Evolutionary conservation across 257 asterid species (phyloP).

Genomic region (Ligustrum vulgare): DNA sequence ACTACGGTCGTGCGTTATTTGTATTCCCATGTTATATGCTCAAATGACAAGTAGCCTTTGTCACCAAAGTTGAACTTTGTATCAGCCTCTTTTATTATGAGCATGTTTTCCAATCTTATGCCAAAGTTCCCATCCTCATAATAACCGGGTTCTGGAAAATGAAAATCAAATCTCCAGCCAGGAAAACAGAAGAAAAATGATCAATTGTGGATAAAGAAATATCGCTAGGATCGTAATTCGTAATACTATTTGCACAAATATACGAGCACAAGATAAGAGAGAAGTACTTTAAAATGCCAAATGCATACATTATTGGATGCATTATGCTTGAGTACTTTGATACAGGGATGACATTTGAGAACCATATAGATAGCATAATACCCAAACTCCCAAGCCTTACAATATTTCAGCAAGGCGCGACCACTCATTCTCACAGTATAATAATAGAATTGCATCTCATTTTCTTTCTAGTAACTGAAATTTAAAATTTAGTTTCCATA

Average conservation of each 20-base stretch:
- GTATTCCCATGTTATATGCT: constrained; percentile 62
- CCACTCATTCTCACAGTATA: not conserved
- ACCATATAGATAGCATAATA: not conserved
- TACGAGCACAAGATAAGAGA: not conserved
- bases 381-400: not conserved
- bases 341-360: not conserved
- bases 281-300: not conserved
- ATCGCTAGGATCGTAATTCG: not conserved
- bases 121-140: constrained; percentile 97
- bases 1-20: not conserved
- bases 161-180: constrained; percentile 17
- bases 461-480: constrained; percentile 1
- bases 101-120: constrained; percentile 92
- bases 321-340: not conserved
- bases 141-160: constrained; percentile 86
- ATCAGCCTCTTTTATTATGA: constrained; percentile 72
- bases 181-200: constrained; percentile 12
- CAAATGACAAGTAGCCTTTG: constrained; percentile 76
- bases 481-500: not conserved
- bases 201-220: not conserved
- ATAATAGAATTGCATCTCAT: constrained; percentile 5
- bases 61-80: constrained; percentile 88
- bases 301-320: not conserved
- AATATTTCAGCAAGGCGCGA: not conserved
- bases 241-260: not conserved